Percentiles rank a stretch among this genome's conserved stretches.
Conservation (phyloP, 2,329 filamentous ascomycete species). For the Chrysoporthe deuterocubensis region DNA sequence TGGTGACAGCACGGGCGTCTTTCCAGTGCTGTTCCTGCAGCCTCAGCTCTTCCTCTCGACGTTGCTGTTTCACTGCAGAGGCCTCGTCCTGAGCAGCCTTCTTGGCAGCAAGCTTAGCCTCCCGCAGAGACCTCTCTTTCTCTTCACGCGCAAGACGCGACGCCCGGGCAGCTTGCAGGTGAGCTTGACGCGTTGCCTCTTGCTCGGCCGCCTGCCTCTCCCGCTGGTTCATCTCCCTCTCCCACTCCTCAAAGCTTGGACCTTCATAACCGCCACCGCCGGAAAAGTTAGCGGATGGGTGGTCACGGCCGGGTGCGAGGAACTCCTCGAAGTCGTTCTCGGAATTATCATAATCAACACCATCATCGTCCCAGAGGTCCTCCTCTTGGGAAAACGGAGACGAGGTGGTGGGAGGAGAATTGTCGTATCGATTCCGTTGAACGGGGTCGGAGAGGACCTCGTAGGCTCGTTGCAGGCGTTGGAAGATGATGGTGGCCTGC, state of each 20-base stretch:
- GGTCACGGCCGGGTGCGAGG: not conserved
- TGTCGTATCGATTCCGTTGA: slow-evolving; percentile 33
- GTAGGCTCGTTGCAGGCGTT: slow-evolving; percentile 35
- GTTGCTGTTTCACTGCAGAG: not conserved
- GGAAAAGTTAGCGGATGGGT: not conserved
- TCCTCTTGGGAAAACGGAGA: not conserved
- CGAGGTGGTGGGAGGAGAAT: not conserved
- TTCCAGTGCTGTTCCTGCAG: slow-evolving; percentile 33
- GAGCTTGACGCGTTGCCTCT: not conserved
- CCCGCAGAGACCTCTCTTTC: not conserved
- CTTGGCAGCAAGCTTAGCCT: slow-evolving; percentile 1
- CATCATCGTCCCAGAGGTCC: not conserved
- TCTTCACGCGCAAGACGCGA: slow-evolving; percentile 3
- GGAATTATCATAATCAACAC: not conserved
- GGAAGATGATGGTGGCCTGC: slow-evolving; percentile 34
- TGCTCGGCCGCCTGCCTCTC: not conserved
- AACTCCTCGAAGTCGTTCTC: not conserved
- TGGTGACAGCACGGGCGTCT: slow-evolving; percentile 21
- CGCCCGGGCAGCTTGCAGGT: not conserved
- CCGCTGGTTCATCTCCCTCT: not conserved
- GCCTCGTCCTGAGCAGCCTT: not conserved
- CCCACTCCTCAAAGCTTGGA: slow-evolving; percentile 6
- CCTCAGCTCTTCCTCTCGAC: not conserved
- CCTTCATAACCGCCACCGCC: not conserved
- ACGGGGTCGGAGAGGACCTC: slow-evolving; percentile 33